These are phyloP conservation scores for Geotrichum phurueaensis DNA, from an alignment of 1,139 yeast species.

Conservation along the genomic window DNA sequence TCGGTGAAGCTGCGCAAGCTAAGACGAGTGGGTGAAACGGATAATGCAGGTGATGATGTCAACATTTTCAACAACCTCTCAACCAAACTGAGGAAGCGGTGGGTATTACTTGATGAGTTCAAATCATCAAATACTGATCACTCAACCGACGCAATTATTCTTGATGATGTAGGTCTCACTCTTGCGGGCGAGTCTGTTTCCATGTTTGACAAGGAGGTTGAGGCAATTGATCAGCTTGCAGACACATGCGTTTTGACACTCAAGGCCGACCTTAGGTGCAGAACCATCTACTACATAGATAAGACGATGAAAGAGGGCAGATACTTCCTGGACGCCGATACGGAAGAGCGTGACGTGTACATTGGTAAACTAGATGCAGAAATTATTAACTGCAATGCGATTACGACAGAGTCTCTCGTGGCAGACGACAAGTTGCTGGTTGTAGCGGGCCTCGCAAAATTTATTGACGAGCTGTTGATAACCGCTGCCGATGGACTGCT, in stretches of 20 bases:
- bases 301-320: conserved; percentile 38
- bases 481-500: conserved; percentile 53
- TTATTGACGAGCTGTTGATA: conserved; percentile 54
- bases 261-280: conserved; percentile 60
- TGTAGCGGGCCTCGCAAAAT: conserved; percentile 48
- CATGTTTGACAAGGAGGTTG: conserved; percentile 47
- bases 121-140: conserved; percentile 19
- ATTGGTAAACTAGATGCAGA: conserved; percentile 57
- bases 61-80: not conserved
- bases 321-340: conserved; percentile 43
- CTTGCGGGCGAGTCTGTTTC: conserved; percentile 39
- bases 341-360: conserved; percentile 57
- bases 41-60: conserved; percentile 3
- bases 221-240: conserved; percentile 44
- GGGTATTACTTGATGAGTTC: conserved; percentile 30
- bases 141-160: conserved; percentile 7
- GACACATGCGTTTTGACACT: conserved; percentile 50
- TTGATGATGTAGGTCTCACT: conserved; percentile 18
- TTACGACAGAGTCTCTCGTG: conserved; percentile 29
- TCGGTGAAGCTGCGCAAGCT: conserved; percentile 11
- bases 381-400: conserved; percentile 47
- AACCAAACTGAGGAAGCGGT: conserved; percentile 26
- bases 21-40: conserved; percentile 3
- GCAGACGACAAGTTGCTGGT: conserved; percentile 32
- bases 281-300: conserved; percentile 56